These are phyloP conservation scores for Moelleriella libera DNA, from an alignment of 2,329 filamentous ascomycete genomes.

Conservation along the genomic window DNA sequence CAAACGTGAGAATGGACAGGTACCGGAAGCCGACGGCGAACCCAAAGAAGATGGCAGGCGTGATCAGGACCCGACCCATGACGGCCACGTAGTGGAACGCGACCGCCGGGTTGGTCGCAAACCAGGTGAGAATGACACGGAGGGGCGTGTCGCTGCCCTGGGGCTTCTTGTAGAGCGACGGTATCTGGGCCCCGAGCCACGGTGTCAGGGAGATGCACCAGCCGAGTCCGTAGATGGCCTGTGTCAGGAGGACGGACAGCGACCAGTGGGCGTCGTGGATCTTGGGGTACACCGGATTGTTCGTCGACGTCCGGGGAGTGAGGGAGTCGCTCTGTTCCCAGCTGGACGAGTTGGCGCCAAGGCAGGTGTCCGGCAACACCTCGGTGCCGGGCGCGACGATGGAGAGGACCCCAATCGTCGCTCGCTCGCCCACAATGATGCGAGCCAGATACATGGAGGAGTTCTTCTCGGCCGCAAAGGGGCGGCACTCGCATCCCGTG, in stretches of 20 bases:
- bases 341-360: conserved; percentile 42
- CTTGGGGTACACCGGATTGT: conserved; percentile 27
- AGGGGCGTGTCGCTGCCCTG: conserved; percentile 18
- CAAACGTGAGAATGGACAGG: conserved; percentile 23
- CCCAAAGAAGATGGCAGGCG: conserved; percentile 28
- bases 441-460: conserved; percentile 40
- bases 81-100: conserved; percentile 35
- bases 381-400: conserved; percentile 34
- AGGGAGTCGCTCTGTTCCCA: conserved; percentile 34
- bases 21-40: conserved; percentile 25
- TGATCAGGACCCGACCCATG: conserved; percentile 21
- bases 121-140: conserved; percentile 32
- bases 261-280: conserved; percentile 28
- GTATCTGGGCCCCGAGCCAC: conserved; percentile 27
- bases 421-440: conserved; percentile 33
- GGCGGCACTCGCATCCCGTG: conserved; percentile 31
- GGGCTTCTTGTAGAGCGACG: conserved; percentile 26
- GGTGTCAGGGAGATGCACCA: conserved; percentile 29
- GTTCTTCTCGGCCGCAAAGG: conserved; percentile 39
- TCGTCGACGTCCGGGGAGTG: conserved; percentile 15
- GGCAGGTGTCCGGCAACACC: conserved; percentile 32
- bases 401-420: conserved; percentile 30
- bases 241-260: conserved; percentile 24
- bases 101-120: conserved; percentile 27
- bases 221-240: conserved; percentile 24